Evolutionary conservation across 345 rosid genomes (phyloP), one percentile per base, ranked within the genome.

Genomic region (Lenwebbia sp.): DNA sequence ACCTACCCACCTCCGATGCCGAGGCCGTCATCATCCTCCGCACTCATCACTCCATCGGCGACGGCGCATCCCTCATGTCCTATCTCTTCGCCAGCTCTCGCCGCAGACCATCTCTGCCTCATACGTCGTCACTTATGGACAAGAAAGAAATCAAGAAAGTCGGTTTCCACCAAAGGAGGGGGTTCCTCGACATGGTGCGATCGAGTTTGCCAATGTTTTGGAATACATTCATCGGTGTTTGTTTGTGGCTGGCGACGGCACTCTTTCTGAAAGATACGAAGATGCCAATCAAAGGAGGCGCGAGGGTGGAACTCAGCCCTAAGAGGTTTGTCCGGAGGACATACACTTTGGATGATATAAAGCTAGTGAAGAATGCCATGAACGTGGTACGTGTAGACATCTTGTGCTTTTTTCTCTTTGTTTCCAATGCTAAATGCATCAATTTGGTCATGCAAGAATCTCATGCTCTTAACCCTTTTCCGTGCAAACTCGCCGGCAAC

Each of bases 1-100:
- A 89, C 84, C 14, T 91, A 22, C 70, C 21, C 51, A 89, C 90
- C 41, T 50, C 75, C 5, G 90, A 89, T 54, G 91, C 94, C 8
- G 91, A 89, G 54, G 84, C 91, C 5, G 54, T 89, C 3, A 89
- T 83, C 51, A 84, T 94, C 85, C 84, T 90, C n/a, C 84, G 93
- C 78, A 70, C 91, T 49, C 97, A 93, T 90, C 97, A 95, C 88
- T 93, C 95, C 2, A n/a, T 94, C 0, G 95, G 98, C 1, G 94
- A 95, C 5, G 93, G 94, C 56, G 88, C 88, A 76, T 95, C 96
- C 52, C 94, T 94, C 25, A 92, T 94, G 87, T 88, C 98, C 56
- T 92, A 90, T 14, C 90, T 95, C 33, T 87, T 94, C 21, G 95
- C 94, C 2, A 90, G 93, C 86, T 89, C 90, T 60, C 21, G 3